Conservation (phyloP, 2,329 filamentous ascomycete genomes). For the Dryadomyces quercus-mongolicae region DNA sequence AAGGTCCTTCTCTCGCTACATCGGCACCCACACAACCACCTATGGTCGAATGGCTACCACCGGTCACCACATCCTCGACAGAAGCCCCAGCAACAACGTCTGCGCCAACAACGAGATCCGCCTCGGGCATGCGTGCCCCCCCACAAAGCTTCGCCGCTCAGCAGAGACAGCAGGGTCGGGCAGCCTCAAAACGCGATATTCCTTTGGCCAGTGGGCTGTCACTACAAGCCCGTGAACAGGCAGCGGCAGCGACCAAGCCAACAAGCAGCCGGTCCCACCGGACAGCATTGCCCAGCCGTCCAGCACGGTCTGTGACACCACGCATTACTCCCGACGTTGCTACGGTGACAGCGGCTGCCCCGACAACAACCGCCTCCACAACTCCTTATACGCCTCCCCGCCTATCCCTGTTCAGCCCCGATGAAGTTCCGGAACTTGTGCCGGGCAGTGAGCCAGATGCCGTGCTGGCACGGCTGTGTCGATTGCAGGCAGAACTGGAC, state of each 20-base stretch:
- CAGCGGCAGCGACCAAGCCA: not conserved
- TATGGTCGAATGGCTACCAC: slow-evolving; percentile 5
- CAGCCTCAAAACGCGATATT: slow-evolving; percentile 9
- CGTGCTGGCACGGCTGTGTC: slow-evolving; percentile 41
- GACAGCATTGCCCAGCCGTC: not conserved
- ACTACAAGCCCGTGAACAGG: slow-evolving; percentile 12
- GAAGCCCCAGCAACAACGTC: not conserved
- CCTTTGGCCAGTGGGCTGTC: slow-evolving; percentile 10
- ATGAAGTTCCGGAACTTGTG: slow-evolving; percentile 37
- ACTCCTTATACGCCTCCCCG: slow-evolving; percentile 13
- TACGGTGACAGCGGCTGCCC: not conserved
- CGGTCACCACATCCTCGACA: slow-evolving; percentile 18
- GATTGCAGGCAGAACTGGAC: slow-evolving; percentile 48
- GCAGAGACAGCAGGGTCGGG: slow-evolving; percentile 45
- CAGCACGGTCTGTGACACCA: not conserved
- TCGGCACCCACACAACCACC: slow-evolving; percentile 5
- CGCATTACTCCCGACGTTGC: not conserved
- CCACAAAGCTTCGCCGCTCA: slow-evolving; percentile 57
- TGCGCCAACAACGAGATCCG: not conserved
- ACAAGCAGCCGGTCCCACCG: not conserved
- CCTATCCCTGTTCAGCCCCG: slow-evolving; percentile 42
- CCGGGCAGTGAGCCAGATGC: slow-evolving; percentile 43
- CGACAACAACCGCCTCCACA: not conserved
- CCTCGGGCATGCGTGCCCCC: slow-evolving; percentile 34
- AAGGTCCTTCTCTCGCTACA: not conserved